Conservation (phyloP, 352 stramenopile genomes). For the Thalassiosira mediterranea region DNA sequence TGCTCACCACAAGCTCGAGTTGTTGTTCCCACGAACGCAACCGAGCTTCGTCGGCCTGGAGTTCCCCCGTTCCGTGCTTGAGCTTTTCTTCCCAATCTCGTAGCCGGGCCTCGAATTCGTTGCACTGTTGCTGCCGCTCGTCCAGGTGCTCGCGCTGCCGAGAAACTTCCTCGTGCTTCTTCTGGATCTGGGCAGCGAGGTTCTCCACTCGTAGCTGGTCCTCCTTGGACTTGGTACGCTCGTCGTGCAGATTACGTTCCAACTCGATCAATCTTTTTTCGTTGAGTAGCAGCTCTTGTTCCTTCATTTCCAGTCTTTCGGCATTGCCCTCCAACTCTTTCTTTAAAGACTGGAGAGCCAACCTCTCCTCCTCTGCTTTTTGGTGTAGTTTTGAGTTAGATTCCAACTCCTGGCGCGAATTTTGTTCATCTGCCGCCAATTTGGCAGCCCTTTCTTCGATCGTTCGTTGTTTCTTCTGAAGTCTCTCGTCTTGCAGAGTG, state of each 20-base stretch:
- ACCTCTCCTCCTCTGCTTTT: slow-evolving; percentile 26
- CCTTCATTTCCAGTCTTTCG: slow-evolving; percentile 37
- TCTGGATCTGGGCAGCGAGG: slow-evolving; percentile 48
- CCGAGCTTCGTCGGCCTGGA: neutral
- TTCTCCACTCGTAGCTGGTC: slow-evolving; percentile 44
- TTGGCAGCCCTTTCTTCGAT: slow-evolving; percentile 46
- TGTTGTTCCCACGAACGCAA: slow-evolving; percentile 49
- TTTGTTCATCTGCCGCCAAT: slow-evolving; percentile 30
- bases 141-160: slow-evolving; percentile 40
- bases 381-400: slow-evolving; percentile 37
- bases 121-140: slow-evolving; percentile 32
- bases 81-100: slow-evolving; percentile 49
- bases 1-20: neutral
- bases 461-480: slow-evolving; percentile 46
- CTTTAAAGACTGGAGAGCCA: slow-evolving; percentile 34
- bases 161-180: slow-evolving; percentile 43
- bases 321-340: slow-evolving; percentile 33
- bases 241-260: slow-evolving; percentile 38
- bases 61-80: neutral
- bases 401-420: slow-evolving; percentile 31
- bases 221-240: slow-evolving; percentile 33
- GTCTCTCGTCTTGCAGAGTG: slow-evolving; percentile 42
- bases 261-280: slow-evolving; percentile 39
- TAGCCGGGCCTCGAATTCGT: slow-evolving; percentile 43
- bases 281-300: slow-evolving; percentile 35